These are phyloP conservation scores for Physocladia obscura DNA, from an alignment of 192 early-diverging fungal species.

Conservation along the genomic window DNA sequence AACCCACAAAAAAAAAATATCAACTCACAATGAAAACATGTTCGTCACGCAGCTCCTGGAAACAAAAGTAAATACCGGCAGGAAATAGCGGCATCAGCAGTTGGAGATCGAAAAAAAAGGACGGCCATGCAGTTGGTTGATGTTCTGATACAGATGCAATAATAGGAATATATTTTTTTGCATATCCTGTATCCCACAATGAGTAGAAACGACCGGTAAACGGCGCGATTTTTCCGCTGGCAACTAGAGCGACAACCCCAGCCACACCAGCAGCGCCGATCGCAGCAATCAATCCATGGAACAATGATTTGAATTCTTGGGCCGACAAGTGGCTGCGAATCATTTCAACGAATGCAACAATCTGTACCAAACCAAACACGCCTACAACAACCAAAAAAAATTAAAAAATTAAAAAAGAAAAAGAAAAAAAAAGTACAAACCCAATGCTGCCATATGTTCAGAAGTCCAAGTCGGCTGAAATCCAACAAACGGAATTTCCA, in stretches of 20 bases:
- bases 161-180: conserved; percentile 98
- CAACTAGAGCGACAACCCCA: conserved; percentile 72
- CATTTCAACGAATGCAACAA: conserved; percentile 88
- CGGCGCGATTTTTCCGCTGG: conserved; percentile 87
- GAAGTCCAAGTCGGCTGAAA: conserved; percentile 96
- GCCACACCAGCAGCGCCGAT: conserved; percentile 59
- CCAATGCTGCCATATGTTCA: conserved; percentile 99
- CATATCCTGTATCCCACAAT: conserved; percentile 99
- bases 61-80: conserved; percentile 96
- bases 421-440: conserved; percentile 39
- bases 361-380: conserved; percentile 94
- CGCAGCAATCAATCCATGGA: conserved; percentile 64
- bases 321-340: conserved; percentile 75
- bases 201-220: conserved; percentile 99
- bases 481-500: conserved; percentile 99
- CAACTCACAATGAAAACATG: conserved; percentile 82
- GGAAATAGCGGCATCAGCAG: conserved; percentile 96
- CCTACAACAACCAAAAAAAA: conserved; percentile 47
- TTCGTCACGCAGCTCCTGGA: conserved; percentile 88
- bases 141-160: conserved; percentile 99
- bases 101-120: conserved; percentile 98
- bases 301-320: conserved; percentile 81
- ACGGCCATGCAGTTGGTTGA: conserved; percentile 98
- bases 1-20: background rate
- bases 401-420: conserved; percentile 25